Conservation (phyloP, 1,284 basidiomycete species). For the Earliella scabrosa region DNA sequence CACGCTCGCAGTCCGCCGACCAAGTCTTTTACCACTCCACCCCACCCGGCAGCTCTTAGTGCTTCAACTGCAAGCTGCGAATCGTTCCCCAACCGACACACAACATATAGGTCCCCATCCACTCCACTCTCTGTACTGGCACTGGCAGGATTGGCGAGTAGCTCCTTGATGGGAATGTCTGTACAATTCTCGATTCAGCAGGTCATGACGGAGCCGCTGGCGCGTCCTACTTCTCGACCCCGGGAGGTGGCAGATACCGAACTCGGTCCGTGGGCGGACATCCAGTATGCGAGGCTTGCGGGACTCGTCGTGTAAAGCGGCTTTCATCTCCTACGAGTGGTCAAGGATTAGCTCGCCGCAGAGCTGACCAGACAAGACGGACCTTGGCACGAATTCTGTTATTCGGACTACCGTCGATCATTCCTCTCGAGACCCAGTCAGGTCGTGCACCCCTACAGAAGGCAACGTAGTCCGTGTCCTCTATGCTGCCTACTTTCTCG, state of each 20-base stretch:
- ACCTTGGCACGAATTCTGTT: constrained; percentile 58
- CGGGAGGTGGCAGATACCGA: constrained; percentile 84
- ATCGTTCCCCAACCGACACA: constrained; percentile 94
- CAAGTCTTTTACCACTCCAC: constrained; percentile 64
- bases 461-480: constrained; percentile 71
- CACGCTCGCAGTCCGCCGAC: constrained; percentile 82
- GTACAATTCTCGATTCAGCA: not conserved
- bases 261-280: constrained; percentile 84
- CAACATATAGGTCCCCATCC: constrained; percentile 47
- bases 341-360: not conserved
- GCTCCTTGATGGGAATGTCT: constrained; percentile 72
- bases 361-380: not conserved
- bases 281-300: constrained; percentile 67
- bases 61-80: constrained; percentile 85
- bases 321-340: constrained; percentile 46
- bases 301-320: constrained; percentile 36
- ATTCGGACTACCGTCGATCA: constrained; percentile 40
- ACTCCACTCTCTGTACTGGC: not conserved
- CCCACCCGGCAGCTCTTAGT: constrained; percentile 51
- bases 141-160: constrained; percentile 60
- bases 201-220: not conserved
- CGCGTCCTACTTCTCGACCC: constrained; percentile 72
- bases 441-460: constrained; percentile 76
- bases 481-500: constrained; percentile 47
- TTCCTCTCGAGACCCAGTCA: constrained; percentile 64